Evolutionary conservation across 805 yeast genomes (phyloP).

Genomic region (Diddensiella caesifluorescens): DNA sequence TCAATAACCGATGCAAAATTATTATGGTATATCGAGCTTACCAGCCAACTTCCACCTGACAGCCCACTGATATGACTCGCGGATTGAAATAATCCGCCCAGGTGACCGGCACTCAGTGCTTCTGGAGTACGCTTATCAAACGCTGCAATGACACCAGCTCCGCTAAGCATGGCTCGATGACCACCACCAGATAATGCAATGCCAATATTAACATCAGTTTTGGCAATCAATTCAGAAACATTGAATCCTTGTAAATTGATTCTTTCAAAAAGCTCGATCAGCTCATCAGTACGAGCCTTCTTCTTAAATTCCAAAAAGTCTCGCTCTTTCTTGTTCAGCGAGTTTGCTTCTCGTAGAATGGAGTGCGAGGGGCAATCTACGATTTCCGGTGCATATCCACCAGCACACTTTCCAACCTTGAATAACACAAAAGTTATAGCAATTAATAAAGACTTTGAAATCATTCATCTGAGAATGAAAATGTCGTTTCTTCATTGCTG

Average conservation of each 20-base stretch:
- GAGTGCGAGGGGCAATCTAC: slow-evolving; percentile 15
- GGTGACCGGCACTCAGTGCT: neutral
- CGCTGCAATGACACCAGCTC: slow-evolving; percentile 81
- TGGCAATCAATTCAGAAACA: slow-evolving; percentile 19
- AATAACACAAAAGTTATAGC: no score
- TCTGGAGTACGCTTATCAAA: slow-evolving; percentile 42
- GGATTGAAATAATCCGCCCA: slow-evolving; percentile 64
- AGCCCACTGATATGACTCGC: slow-evolving; percentile 67
- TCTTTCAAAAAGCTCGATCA: slow-evolving; percentile 40
- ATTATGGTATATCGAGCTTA: slow-evolving; percentile 63
- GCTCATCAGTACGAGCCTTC: slow-evolving; percentile 23
- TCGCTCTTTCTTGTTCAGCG: slow-evolving; percentile 16
- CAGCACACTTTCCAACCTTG: no score
- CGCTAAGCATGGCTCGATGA: slow-evolving; percentile 76
- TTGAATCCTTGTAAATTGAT: slow-evolving; percentile 46
- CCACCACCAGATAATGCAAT: slow-evolving; percentile 83
- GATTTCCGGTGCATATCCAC: slow-evolving; percentile 14
- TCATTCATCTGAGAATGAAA: no score
- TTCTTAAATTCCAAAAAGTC: slow-evolving; percentile 23
- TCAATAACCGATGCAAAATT: slow-evolving; percentile 65
- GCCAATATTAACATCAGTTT: slow-evolving; percentile 27
- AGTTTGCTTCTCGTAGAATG: slow-evolving; percentile 11
- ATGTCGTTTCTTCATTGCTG: no score
- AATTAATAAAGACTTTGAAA: no score
- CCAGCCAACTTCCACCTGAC: slow-evolving; percentile 80